Percentiles rank a stretch among this genome's conserved stretches.
Conservation (phyloP, 352 stramenopile genomes). For the Globisporangium alternatum region DNA sequence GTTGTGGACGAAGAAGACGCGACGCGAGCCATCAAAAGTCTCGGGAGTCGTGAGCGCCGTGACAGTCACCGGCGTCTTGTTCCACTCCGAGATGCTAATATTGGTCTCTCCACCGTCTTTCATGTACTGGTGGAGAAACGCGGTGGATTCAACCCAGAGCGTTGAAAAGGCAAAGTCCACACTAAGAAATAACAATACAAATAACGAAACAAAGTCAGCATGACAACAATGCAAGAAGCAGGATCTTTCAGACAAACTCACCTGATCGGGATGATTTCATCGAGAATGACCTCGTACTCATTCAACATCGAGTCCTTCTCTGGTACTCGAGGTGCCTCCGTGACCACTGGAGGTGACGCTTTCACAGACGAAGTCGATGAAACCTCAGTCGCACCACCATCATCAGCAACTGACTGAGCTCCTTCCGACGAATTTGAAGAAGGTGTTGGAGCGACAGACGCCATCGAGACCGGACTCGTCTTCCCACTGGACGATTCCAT, state of each 20-base stretch:
- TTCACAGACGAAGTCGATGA: not conserved
- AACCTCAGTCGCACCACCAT: not conserved
- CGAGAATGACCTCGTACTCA: conserved; percentile 73
- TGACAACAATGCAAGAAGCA: not conserved
- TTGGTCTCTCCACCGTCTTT: conserved; percentile 51
- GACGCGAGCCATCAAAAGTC: conserved; percentile 55
- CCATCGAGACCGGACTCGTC: conserved; percentile 20
- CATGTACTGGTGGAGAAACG: conserved; percentile 48
- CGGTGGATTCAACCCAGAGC: conserved; percentile 61
- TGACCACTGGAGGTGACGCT: conserved; percentile 8
- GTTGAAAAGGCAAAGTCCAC: conserved; percentile 56
- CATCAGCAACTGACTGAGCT: not conserved
- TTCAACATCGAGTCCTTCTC: conserved; percentile 44
- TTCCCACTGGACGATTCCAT: conserved; percentile 14
- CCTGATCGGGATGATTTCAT: conserved; percentile 71
- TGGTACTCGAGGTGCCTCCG: conserved; percentile 22
- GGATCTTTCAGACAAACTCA: conserved; percentile 17
- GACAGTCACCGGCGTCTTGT: conserved; percentile 38
- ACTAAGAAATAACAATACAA: conserved; percentile 24
- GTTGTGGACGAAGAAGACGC: conserved; percentile 73
- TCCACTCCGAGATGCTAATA: conserved; percentile 53
- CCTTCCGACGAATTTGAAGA: not conserved
- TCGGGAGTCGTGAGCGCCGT: conserved; percentile 55
- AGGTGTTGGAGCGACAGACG: conserved; percentile 12
- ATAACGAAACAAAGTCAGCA: not conserved